phyloP scores from a whole-genome alignment of 371 early-diverging fungal genomes.

The Massospora cicadina region DNA sequence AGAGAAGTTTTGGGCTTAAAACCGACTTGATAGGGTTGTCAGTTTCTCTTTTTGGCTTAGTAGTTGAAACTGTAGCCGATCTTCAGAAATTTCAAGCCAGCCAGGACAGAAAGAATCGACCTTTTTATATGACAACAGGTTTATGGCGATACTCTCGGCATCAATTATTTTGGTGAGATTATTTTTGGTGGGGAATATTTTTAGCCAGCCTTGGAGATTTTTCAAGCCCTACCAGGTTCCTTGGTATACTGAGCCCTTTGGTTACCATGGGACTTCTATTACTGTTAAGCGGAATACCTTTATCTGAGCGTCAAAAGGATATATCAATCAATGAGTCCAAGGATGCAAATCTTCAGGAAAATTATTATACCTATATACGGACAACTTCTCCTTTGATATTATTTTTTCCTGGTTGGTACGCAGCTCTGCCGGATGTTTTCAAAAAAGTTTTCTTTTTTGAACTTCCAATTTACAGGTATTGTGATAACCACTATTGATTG shows the following conservation, averaged over 20 bases:
- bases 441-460: not conserved
- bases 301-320: constrained; percentile 10
- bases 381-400: not conserved
- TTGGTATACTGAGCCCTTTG: constrained; percentile 14
- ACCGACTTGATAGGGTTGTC: constrained; percentile 7
- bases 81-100: constrained; percentile 7
- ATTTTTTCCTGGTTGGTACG: not conserved
- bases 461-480: constrained; percentile 2
- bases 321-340: not conserved
- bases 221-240: not conserved
- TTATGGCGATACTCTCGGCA: constrained; percentile 12
- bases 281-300: constrained; percentile 12
- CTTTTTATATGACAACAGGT: constrained; percentile 9
- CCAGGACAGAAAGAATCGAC: not conserved
- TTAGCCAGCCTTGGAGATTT: not conserved
- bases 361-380: not conserved
- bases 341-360: constrained; percentile 16
- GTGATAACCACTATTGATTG: not conserved
- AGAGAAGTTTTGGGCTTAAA: constrained; percentile 10
- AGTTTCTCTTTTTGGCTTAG: not conserved
- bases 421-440: not conserved
- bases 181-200: not conserved
- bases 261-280: constrained; percentile 18
- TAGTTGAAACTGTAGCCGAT: not conserved
- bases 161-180: constrained; percentile 14